phyloP scores from a whole-genome alignment of 176 grass and related monocot species.

The Oryza rufipogon region DNA sequence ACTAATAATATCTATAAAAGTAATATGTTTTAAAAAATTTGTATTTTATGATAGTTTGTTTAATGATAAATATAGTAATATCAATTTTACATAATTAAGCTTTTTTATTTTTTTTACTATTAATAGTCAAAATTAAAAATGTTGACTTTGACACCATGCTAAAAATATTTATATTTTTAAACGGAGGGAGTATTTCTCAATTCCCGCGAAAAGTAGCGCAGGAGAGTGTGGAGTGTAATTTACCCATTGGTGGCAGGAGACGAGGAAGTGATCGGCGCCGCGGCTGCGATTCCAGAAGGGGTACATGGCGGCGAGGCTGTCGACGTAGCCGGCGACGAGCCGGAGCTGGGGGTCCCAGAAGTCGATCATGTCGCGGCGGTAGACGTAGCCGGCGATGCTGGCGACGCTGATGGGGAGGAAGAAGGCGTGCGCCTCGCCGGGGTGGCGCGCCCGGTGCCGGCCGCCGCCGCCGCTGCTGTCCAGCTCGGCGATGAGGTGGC shows the following conservation, averaged over 20 bases:
- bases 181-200: too few species aligned
- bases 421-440: conserved; percentile 53
- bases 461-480: neutral
- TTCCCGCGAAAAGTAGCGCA: too few species aligned
- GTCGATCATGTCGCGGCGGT: conserved; percentile 44
- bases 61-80: too few species aligned
- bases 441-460: conserved; percentile 26
- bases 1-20: too few species aligned
- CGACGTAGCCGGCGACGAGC: conserved; percentile 48
- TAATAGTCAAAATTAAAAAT: too few species aligned
- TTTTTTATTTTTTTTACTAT: too few species aligned
- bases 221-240: too few species aligned
- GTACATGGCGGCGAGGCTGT: conserved; percentile 39
- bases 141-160: too few species aligned
- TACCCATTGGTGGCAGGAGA: conserved; percentile 59
- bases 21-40: too few species aligned
- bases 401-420: conserved; percentile 52
- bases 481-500: conserved; percentile 40
- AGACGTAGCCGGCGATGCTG: conserved; percentile 42
- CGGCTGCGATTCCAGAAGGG: conserved; percentile 46
- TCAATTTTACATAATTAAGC: too few species aligned
- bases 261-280: conserved; percentile 53
- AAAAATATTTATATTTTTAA: too few species aligned
- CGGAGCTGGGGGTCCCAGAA: conserved; percentile 34
- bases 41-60: too few species aligned